Evolutionary conservation across 495 filamentous ascomycete genomes (phyloP).

Genomic region (Aspergillus diversus): DNA sequence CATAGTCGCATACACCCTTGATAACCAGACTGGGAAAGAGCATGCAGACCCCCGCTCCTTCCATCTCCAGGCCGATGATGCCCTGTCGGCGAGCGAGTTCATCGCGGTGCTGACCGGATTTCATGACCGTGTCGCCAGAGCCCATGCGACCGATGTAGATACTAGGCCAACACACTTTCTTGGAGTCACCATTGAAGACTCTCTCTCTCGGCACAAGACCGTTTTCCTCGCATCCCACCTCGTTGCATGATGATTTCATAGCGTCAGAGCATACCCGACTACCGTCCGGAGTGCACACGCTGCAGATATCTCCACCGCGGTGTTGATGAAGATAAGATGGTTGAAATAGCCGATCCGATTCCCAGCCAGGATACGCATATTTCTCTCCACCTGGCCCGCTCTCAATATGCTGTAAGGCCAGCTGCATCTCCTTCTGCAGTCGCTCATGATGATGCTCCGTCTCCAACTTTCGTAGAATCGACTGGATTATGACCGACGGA

Average conservation of each 20-base stretch:
- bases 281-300: neutral
- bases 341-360: neutral
- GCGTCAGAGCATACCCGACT: neutral
- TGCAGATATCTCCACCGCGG: neutral
- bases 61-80: slow-evolving; percentile 47
- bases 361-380: neutral
- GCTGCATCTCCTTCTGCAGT: neutral
- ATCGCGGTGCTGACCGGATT: slow-evolving; percentile 33
- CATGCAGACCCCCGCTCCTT: slow-evolving; percentile 40
- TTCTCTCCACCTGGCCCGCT: neutral
- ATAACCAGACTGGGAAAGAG: slow-evolving; percentile 40
- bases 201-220: neutral
- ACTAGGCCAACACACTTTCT: neutral
- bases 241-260: neutral
- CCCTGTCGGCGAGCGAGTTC: slow-evolving; percentile 16
- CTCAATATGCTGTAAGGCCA: neutral
- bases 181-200: neutral
- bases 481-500: slow-evolving; percentile 18
- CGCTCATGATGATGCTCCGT: neutral
- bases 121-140: slow-evolving; percentile 38
- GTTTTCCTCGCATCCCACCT: neutral
- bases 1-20: slow-evolving; percentile 45
- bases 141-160: slow-evolving; percentile 32
- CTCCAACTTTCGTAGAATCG: slow-evolving; percentile 3
- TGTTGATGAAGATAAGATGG: neutral